A percentile compares a stretch with the other conserved stretches of the same genome.
Conservation (phyloP, 2,329 filamentous ascomycete genomes). For the Aspergillus pseudoglaucus region DNA sequence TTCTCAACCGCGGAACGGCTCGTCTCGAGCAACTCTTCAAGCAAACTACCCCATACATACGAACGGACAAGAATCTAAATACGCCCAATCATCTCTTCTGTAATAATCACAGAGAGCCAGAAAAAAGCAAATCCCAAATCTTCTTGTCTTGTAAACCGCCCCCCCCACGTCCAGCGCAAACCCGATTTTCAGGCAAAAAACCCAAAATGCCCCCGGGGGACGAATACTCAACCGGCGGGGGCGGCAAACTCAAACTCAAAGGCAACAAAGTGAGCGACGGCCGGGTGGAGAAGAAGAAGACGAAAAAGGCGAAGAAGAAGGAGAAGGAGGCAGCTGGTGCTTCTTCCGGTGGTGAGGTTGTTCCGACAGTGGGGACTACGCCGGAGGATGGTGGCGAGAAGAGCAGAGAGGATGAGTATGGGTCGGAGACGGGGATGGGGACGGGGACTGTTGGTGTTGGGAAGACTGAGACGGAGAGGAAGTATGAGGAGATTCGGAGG, state of each 20-base stretch:
- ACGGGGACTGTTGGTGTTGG: conserved; percentile 26
- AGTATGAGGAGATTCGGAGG: conserved; percentile 71
- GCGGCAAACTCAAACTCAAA: conserved; percentile 80
- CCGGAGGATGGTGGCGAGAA: conserved; percentile 7
- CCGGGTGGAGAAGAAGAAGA: conserved; percentile 43
- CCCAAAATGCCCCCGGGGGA: conserved; percentile 33
- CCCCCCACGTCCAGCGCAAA: neutral
- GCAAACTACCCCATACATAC: conserved; percentile 10
- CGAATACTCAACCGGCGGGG: conserved; percentile 61
- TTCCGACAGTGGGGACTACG: conserved; percentile 8
- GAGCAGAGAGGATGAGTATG: conserved; percentile 9
- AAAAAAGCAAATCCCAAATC: neutral
- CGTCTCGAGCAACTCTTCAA: neutral
- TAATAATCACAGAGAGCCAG: too few species aligned
- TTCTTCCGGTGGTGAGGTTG: conserved; percentile 14
- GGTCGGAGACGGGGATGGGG: conserved; percentile 1
- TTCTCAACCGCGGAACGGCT: neutral
- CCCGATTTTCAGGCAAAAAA: neutral
- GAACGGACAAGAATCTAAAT: neutral
- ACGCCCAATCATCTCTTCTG: too few species aligned
- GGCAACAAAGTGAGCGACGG: conserved; percentile 57
- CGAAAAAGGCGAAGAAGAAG: conserved; percentile 44
- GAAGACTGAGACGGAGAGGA: conserved; percentile 80
- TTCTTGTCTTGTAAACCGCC: neutral
- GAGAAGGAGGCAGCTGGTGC: conserved; percentile 12